A percentile compares a stretch with the other conserved stretches of the same genome.
Evolutionary conservation across 148 eudicot species (phyloP).

Genomic region (Chenopodium quinoa): DNA sequence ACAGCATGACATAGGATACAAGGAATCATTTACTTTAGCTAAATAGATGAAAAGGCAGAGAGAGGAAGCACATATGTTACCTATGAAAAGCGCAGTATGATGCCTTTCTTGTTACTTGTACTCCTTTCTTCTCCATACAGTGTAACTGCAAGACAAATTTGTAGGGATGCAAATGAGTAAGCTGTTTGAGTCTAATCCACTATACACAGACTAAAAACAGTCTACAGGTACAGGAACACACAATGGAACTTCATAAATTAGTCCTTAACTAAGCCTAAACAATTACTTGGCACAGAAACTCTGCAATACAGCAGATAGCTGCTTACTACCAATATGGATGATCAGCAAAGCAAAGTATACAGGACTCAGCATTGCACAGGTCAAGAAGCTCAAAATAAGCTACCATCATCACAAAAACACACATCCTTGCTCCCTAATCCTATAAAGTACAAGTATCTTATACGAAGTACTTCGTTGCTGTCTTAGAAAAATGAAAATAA

Average conservation of each 20-base stretch:
- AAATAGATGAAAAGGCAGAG: slow-evolving; percentile 2
- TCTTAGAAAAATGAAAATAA: not conserved
- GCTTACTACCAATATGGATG: not conserved
- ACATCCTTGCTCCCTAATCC: not conserved
- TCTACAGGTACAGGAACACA: not conserved
- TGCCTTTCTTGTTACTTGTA: slow-evolving; percentile 52
- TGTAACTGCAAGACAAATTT: slow-evolving; percentile 50
- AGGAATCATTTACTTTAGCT: not conserved
- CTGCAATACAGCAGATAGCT: not conserved
- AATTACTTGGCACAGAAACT: not conserved
- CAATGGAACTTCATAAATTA: not conserved
- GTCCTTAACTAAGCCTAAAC: not conserved
- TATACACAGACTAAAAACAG: not conserved
- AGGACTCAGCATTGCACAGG: not conserved
- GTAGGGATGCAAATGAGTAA: not conserved
- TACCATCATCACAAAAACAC: not conserved
- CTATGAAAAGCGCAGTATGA: slow-evolving; percentile 82
- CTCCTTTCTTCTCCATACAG: slow-evolving; percentile 71
- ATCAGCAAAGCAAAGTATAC: not conserved
- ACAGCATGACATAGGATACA: not conserved
- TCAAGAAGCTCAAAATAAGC: not conserved
- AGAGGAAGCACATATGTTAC: slow-evolving; percentile 34
- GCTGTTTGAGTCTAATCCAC: slow-evolving; percentile 1
- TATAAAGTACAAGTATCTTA: not conserved
- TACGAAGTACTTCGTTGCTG: not conserved